Evolutionary conservation across 106 monocot genomes (phyloP).

Genomic region (Vanilla planifolia): DNA sequence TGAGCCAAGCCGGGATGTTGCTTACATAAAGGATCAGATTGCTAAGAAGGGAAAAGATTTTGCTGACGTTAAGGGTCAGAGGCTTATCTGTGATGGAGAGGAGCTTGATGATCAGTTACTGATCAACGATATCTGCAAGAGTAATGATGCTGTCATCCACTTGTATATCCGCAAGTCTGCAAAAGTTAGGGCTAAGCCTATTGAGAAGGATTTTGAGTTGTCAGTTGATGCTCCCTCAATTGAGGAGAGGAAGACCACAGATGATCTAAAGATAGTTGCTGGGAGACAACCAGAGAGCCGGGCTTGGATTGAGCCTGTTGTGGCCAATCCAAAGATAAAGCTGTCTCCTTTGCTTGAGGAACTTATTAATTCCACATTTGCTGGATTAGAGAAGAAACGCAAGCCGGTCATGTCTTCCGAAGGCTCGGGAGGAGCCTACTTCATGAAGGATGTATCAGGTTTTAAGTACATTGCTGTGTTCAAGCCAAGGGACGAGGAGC

Average conservation of each 20-base stretch:
- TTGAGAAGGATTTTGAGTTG: conserved; percentile 48
- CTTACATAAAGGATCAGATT: conserved; percentile 61
- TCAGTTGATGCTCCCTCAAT: conserved; percentile 23
- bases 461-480: conserved; percentile 47
- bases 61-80: conserved; percentile 29
- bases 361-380: conserved; percentile 26
- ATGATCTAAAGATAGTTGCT: conserved; percentile 1
- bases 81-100: conserved; percentile 58
- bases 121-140: conserved; percentile 48
- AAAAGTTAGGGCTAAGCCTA: conserved; percentile 32
- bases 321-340: conserved; percentile 45
- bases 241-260: not conserved
- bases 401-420: conserved; percentile 51
- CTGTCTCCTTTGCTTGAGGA: conserved; percentile 26
- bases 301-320: conserved; percentile 45
- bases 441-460: conserved; percentile 60
- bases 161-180: conserved; percentile 52
- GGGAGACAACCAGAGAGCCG: conserved; percentile 2
- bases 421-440: conserved; percentile 81
- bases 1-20: conserved; percentile 36
- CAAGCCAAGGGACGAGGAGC: conserved; percentile 81
- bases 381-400: conserved; percentile 58
- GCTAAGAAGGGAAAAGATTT: conserved; percentile 38
- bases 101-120: conserved; percentile 58
- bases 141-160: conserved; percentile 50